Conservation (phyloP, 345 rosid species). For the Pseudoturritis turrita region DNA sequence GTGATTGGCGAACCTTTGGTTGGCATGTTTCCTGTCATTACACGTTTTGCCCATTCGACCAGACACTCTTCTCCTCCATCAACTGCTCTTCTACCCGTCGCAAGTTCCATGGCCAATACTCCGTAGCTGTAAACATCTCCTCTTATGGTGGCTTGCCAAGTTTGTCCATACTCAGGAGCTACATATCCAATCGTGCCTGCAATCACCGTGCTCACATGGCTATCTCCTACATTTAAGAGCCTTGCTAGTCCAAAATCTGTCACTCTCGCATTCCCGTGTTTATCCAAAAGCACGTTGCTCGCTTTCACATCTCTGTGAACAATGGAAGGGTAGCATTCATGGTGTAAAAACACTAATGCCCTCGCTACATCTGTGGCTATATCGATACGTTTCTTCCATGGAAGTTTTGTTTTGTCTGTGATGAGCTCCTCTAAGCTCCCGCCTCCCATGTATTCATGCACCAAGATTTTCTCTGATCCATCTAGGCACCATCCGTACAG, state of each 20-base stretch:
- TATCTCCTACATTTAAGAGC: conserved; percentile 59
- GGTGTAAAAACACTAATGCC: conserved; percentile 78
- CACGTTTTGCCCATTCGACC: conserved; percentile 78
- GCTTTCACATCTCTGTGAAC: conserved; percentile 97
- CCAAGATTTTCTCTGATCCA: conserved; percentile 68
- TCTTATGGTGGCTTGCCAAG: conserved; percentile 87
- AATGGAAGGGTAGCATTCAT: conserved; percentile 79
- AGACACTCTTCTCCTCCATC: conserved; percentile 95
- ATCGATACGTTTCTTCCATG: conserved; percentile 58
- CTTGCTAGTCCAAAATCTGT: conserved; percentile 96
- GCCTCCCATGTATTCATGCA: conserved; percentile 86
- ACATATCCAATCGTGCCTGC: conserved; percentile 95
- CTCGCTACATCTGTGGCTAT: conserved; percentile 69
- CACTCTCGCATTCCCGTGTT: conserved; percentile 63
- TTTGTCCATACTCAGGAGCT: conserved; percentile 95
- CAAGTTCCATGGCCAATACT: conserved; percentile 78
- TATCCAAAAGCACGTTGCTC: conserved; percentile 77
- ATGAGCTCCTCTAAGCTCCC: conserved; percentile 86
- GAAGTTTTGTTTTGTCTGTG: conserved; percentile 49
- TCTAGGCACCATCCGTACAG: conserved; percentile 91
- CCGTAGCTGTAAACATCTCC: conserved; percentile 97
- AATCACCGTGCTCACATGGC: conserved; percentile 85
- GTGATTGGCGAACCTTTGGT: conserved; percentile 41
- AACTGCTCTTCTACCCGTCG: conserved; percentile 78
- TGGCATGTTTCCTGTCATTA: conserved; percentile 40